phyloP scores from a whole-genome alignment of 441 rosid species.

The Euphorbia schlechtendalii region DNA sequence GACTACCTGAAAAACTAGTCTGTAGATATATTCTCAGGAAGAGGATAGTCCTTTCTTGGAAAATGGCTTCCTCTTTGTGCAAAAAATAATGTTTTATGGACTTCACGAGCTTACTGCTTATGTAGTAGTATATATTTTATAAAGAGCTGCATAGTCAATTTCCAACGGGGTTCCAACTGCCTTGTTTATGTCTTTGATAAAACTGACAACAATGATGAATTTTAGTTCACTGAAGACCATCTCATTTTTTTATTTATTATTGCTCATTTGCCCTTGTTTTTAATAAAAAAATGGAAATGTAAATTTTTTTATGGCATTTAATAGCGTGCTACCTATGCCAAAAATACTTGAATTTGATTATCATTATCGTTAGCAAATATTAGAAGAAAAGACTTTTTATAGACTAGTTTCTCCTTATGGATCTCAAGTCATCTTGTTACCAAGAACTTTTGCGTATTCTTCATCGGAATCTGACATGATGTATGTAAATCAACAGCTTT shows the following conservation, averaged over 20 bases:
- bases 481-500: conserved; percentile 53
- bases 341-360: not conserved
- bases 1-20: not conserved
- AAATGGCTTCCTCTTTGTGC: not conserved
- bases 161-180: not conserved
- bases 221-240: not conserved
- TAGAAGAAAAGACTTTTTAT: not conserved
- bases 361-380: not conserved
- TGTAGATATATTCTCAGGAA: not conserved
- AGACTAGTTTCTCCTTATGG: not conserved
- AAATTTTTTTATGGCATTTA: not conserved
- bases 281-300: not conserved
- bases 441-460: not conserved
- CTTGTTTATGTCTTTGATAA: not conserved
- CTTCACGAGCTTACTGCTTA: not conserved
- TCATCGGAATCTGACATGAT: conserved; percentile 18
- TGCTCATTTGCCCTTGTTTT: not conserved
- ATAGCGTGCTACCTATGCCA: not conserved
- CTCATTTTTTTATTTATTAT: not conserved
- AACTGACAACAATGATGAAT: not conserved
- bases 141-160: not conserved
- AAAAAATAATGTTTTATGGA: not conserved
- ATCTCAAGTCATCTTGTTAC: conserved; percentile 1
- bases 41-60: not conserved
- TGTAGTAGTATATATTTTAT: not conserved